phyloP scores from a whole-genome alignment of 768 basidiomycete genomes.

The Kwoniella sp. region DNA sequence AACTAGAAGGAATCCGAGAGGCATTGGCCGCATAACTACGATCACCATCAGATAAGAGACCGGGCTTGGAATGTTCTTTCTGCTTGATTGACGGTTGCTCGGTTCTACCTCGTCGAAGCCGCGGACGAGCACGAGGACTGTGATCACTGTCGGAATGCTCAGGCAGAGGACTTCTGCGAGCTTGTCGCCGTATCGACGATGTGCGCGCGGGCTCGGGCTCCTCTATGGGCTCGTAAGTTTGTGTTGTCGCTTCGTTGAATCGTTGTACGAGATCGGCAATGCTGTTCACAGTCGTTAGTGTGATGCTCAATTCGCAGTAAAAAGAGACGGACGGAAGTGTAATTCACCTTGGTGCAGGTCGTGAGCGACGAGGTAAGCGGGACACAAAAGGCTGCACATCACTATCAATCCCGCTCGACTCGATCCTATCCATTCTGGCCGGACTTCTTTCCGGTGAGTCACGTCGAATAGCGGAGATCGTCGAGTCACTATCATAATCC shows the following conservation, averaged over 20 bases:
- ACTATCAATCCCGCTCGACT: slow-evolving; percentile 50
- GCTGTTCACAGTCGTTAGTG: slow-evolving; percentile 26
- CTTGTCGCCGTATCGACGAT: slow-evolving; percentile 27
- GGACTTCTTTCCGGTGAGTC: slow-evolving; percentile 15
- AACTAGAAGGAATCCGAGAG: slow-evolving; percentile 61
- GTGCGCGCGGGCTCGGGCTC: slow-evolving; percentile 33
- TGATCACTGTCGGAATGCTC: slow-evolving; percentile 79
- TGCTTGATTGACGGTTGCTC: slow-evolving; percentile 42
- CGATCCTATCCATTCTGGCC: slow-evolving; percentile 19
- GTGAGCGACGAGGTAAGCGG: slow-evolving; percentile 51
- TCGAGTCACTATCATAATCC: slow-evolving; percentile 57
- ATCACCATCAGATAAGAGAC: slow-evolving; percentile 80
- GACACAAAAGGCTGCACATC: slow-evolving; percentile 48
- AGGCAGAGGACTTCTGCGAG: slow-evolving; percentile 11
- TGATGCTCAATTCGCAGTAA: no score
- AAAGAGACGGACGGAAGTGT: no score
- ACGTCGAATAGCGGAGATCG: slow-evolving; percentile 54
- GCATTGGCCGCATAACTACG: slow-evolving; percentile 90
- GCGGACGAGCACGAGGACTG: slow-evolving; percentile 57
- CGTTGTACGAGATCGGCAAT: slow-evolving; percentile 80
- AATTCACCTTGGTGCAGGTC: slow-evolving; percentile 47
- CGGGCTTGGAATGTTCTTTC: slow-evolving; percentile 56
- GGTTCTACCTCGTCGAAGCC: slow-evolving; percentile 47
- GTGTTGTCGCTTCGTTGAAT: slow-evolving; percentile 41
- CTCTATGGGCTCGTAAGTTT: slow-evolving; percentile 26